These are phyloP conservation scores for Verbascum thapsus DNA, from an alignment of 257 asterid species.

Conservation along the genomic window DNA sequence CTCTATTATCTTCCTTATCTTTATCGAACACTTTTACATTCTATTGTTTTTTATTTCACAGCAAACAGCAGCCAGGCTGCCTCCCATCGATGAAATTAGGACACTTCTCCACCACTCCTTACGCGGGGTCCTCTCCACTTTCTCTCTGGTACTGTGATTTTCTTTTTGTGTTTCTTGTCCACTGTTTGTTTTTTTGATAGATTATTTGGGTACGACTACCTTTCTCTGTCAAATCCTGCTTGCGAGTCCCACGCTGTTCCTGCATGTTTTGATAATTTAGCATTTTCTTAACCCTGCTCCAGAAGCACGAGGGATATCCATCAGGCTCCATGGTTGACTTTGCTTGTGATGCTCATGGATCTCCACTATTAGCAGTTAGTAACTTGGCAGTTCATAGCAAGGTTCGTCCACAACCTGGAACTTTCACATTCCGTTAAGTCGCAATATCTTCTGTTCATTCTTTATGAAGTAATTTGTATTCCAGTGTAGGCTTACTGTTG, in stretches of 20 bases:
- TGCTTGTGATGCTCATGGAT: slow-evolving; percentile 91
- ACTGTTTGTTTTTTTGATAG: no score
- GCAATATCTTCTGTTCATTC: neutral
- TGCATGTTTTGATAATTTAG: slow-evolving; percentile 4
- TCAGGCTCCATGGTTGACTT: slow-evolving; percentile 94
- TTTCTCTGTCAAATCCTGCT: neutral
- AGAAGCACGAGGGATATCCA: slow-evolving; percentile 94
- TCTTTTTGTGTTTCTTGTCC: neutral
- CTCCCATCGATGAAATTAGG: slow-evolving; percentile 80
- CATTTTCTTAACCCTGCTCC: slow-evolving; percentile 30
- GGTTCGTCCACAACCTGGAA: slow-evolving; percentile 43
- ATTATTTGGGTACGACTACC: no score
- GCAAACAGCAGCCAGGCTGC: slow-evolving; percentile 84
- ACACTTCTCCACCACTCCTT: slow-evolving; percentile 71
- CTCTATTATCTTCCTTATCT: no score
- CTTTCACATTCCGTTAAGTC: neutral
- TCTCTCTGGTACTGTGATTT: slow-evolving; percentile 57
- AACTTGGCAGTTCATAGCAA: slow-evolving; percentile 85
- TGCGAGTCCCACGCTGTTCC: neutral
- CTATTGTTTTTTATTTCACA: slow-evolving; percentile 31
- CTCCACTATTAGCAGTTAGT: slow-evolving; percentile 85
- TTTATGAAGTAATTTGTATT: neutral
- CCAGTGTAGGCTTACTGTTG: slow-evolving; percentile 8
- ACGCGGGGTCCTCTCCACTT: slow-evolving; percentile 91
- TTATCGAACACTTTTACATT: neutral